A percentile compares a stretch with the other conserved stretches of the same genome.
These are phyloP conservation scores for Euphrasia confusa DNA, from an alignment of 257 asterid species.

Conservation along the genomic window DNA sequence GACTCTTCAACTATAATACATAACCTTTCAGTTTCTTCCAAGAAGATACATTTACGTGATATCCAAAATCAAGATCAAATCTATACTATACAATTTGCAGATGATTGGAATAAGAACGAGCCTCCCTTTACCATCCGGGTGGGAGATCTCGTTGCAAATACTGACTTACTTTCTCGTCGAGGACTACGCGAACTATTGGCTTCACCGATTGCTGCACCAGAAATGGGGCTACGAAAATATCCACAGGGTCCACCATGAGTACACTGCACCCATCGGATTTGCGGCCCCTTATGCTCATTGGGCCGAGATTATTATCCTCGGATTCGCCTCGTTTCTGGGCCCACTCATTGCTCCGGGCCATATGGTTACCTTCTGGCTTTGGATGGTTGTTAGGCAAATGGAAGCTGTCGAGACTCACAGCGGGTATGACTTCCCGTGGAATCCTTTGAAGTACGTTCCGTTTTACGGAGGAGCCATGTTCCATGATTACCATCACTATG, in stretches of 20 bases:
- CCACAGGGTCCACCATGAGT: constrained; percentile 72
- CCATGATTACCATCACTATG: constrained; percentile 80
- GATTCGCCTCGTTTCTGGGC: constrained; percentile 65
- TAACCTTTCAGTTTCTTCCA: no score
- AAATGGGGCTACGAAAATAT: constrained; percentile 67
- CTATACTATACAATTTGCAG: constrained; percentile 31
- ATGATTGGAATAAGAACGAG: constrained; percentile 63
- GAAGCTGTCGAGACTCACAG: constrained; percentile 72
- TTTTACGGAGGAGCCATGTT: constrained; percentile 75
- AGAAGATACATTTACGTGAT: no score
- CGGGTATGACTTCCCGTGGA: constrained; percentile 87
- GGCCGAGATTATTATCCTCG: constrained; percentile 66
- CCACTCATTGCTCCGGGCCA: constrained; percentile 62
- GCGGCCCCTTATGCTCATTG: constrained; percentile 80
- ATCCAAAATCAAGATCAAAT: neutral
- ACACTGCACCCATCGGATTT: constrained; percentile 62
- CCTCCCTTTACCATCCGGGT: constrained; percentile 55
- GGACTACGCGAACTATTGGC: constrained; percentile 72
- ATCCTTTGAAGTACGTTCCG: constrained; percentile 62
- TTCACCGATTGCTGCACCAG: constrained; percentile 56
- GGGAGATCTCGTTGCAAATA: constrained; percentile 52
- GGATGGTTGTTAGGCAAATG: constrained; percentile 58
- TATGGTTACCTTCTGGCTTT: constrained; percentile 68
- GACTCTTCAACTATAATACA: no score
- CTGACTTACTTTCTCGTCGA: constrained; percentile 56